Evolutionary conservation across 371 early-diverging fungal species (phyloP).

Genomic region (Syncephalastrum racemosum): DNA sequence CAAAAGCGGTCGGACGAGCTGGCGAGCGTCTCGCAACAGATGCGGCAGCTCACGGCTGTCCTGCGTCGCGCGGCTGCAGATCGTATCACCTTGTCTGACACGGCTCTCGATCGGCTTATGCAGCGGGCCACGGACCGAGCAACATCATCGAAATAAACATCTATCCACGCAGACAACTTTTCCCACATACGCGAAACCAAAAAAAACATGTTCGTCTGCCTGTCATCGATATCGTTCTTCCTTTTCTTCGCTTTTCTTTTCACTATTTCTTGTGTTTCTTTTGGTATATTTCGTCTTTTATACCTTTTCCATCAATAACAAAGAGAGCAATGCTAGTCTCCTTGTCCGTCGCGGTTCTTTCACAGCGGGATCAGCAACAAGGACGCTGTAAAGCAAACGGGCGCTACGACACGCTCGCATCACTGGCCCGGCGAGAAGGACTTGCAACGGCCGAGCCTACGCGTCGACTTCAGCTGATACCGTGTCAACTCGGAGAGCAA

Average conservation of each 20-base stretch:
- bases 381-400: not conserved
- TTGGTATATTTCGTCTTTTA: not conserved
- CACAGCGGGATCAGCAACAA: not conserved
- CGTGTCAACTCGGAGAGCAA: too few relatives aligned
- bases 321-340: slow-evolving; percentile 1
- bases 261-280: slow-evolving; percentile 6
- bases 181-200: not conserved
- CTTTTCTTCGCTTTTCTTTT: slow-evolving; percentile 4
- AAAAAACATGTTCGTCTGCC: slow-evolving; percentile 1
- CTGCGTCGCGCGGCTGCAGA: slow-evolving; percentile 35
- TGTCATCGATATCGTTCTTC: not conserved
- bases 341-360: slow-evolving; percentile 2
- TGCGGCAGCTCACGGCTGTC: slow-evolving; percentile 25
- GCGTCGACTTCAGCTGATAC: too few relatives aligned
- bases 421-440: slow-evolving; percentile 25
- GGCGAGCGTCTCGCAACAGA: slow-evolving; percentile 26
- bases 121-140: slow-evolving; percentile 2
- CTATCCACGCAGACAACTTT: not conserved
- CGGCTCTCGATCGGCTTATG: slow-evolving; percentile 26
- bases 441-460: too few relatives aligned
- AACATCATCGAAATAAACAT: slow-evolving; percentile 3
- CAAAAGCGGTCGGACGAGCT: slow-evolving; percentile 49
- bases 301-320: slow-evolving; percentile 1
- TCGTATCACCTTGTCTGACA: slow-evolving; percentile 35
- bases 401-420: slow-evolving; percentile 45